Percentiles rank a stretch among this genome's conserved stretches.
phyloP scores from a whole-genome alignment of 2,329 filamentous ascomycete genomes.

The Ceratocystis huliohia region DNA sequence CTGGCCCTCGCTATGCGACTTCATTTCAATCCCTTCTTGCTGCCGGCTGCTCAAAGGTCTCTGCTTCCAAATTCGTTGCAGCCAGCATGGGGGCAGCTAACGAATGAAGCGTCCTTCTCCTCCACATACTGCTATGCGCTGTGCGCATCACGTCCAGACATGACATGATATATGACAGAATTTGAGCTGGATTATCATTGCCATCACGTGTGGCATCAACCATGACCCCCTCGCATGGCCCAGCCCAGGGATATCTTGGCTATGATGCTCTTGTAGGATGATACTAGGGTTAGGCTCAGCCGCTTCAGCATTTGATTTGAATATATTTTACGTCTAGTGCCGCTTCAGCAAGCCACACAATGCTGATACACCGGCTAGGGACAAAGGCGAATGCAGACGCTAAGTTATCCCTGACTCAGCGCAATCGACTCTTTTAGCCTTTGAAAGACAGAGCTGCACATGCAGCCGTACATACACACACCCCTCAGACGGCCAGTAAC shows the following conservation, averaged over 20 bases:
- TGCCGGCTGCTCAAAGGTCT: no score
- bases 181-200: no score
- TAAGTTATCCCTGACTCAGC: no score
- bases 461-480: no score
- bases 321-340: not conserved
- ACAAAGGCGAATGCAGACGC: not conserved
- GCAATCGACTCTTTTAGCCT: no score
- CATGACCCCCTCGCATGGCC: not conserved
- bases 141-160: not conserved
- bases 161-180: not conserved
- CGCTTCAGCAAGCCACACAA: not conserved
- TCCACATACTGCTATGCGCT: not conserved
- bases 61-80: no score
- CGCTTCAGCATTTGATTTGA: not conserved
- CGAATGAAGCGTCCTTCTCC: not conserved
- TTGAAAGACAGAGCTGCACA: no score
- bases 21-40: no score
- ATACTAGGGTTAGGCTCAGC: not conserved
- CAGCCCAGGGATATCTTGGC: not conserved
- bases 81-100: no score
- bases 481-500: no score
- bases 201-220: not conserved
- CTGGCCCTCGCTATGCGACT: no score
- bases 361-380: not conserved
- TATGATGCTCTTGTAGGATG: not conserved